Conservation (phyloP, 352 stramenopile genomes). For the Globisporangium paddicum region DNA sequence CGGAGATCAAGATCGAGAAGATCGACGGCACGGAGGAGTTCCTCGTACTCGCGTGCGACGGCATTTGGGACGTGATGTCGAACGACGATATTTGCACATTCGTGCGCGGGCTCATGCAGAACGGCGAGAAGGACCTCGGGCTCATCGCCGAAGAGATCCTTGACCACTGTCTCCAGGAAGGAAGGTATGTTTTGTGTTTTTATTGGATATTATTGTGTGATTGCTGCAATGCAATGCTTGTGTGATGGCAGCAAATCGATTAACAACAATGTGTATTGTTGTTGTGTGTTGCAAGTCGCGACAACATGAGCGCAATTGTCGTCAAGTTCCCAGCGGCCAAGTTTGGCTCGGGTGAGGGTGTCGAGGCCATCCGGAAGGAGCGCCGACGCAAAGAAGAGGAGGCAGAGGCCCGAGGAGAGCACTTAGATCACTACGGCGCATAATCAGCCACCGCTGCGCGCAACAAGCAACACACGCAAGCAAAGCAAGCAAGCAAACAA, state of each 20-base stretch:
- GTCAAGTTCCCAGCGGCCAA: constrained; percentile 72
- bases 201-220: not conserved
- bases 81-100: constrained; percentile 88
- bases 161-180: constrained; percentile 65
- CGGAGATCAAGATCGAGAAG: constrained; percentile 81
- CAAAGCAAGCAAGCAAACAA: not conserved
- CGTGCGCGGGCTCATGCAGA: constrained; percentile 69
- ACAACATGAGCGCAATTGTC: constrained; percentile 85
- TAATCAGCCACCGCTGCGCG: not conserved
- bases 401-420: constrained; percentile 28
- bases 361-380: constrained; percentile 52
- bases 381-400: constrained; percentile 42
- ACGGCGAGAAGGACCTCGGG: constrained; percentile 60
- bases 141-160: constrained; percentile 80
- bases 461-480: not conserved
- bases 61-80: constrained; percentile 93
- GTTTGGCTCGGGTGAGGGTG: constrained; percentile 55
- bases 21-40: constrained; percentile 87
- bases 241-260: not conserved
- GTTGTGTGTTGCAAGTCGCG: constrained; percentile 30
- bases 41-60: constrained; percentile 89
- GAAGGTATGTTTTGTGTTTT: constrained; percentile 36
- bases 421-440: constrained; percentile 7
- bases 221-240: not conserved
- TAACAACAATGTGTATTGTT: constrained; percentile 1